Conservation (phyloP, 1,139 yeast genomes). For the Hansenula lynferdii region DNA sequence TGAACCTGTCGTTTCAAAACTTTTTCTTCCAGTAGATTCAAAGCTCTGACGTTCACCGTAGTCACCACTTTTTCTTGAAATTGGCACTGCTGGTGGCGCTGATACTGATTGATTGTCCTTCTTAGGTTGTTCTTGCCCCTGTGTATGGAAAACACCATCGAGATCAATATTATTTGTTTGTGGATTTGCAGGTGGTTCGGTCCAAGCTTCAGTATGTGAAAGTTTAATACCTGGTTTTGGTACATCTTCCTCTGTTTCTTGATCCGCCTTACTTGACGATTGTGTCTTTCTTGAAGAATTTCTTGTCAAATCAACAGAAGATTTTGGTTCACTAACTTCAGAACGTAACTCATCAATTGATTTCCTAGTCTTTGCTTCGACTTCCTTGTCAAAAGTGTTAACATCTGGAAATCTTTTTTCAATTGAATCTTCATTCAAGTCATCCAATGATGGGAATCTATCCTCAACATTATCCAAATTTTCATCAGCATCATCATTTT, state of each 20-base stretch:
- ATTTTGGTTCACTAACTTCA: conserved; percentile 1
- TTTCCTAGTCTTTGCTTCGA: conserved; percentile 1
- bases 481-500: conserved; percentile 8
- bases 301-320: conserved; percentile 5
- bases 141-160: conserved; percentile 19
- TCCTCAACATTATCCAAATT: conserved; percentile 19
- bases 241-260: background rate
- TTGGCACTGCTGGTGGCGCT: background rate
- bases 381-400: conserved; percentile 3
- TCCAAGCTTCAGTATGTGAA: conserved; percentile 21
- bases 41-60: background rate
- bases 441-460: conserved; percentile 19
- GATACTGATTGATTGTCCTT: no score
- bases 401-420: conserved; percentile 16
- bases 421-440: conserved; percentile 13
- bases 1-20: background rate
- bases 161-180: conserved; percentile 4
- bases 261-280: conserved; percentile 1
- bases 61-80: conserved; percentile 1
- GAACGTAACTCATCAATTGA: conserved; percentile 1
- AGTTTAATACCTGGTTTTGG: conserved; percentile 12
- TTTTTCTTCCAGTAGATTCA: conserved; percentile 1
- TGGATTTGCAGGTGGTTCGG: conserved; percentile 5
- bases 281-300: conserved; percentile 5
- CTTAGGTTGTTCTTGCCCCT: no score